phyloP scores from a whole-genome alignment of 176 grass and related monocot species.

The Eragrostis curvula region DNA sequence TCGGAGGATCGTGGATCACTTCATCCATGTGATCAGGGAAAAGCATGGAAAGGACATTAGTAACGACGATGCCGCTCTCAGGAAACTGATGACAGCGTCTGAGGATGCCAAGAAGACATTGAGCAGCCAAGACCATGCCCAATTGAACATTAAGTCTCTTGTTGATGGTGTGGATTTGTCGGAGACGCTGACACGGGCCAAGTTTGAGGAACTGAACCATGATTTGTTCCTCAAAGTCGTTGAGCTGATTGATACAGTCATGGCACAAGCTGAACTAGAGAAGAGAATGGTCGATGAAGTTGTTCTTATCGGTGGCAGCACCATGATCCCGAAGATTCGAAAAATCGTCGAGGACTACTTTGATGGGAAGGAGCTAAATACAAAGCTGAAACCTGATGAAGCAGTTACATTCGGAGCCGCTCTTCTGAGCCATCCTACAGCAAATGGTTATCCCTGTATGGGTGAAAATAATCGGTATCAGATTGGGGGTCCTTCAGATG shows the following conservation, averaged over 20 bases:
- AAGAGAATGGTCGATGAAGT: background rate
- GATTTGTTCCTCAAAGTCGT: background rate
- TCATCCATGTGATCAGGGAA: background rate
- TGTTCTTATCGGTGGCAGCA: slow-evolving; percentile 11
- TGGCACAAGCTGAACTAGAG: background rate
- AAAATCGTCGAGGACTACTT: background rate
- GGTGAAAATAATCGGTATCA: background rate
- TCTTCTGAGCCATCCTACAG: slow-evolving; percentile 4
- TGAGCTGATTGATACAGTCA: background rate
- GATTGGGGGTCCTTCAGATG: background rate
- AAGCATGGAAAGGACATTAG: background rate
- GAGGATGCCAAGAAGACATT: slow-evolving; percentile 18
- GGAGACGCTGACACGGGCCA: background rate
- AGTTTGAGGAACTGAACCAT: background rate
- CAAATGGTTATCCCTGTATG: slow-evolving; percentile 16
- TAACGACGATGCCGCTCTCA: background rate
- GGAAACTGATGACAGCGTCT: background rate
- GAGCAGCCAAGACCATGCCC: background rate
- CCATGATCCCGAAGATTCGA: slow-evolving; percentile 6
- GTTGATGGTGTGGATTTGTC: background rate
- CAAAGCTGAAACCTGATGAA: background rate
- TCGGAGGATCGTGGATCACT: background rate
- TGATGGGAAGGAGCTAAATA: background rate
- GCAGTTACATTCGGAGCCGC: background rate
- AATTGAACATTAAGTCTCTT: background rate